Base-by-base conservation (phyloP, 257 asterid genomes). In the Capsicum rhomboideum region DNA sequence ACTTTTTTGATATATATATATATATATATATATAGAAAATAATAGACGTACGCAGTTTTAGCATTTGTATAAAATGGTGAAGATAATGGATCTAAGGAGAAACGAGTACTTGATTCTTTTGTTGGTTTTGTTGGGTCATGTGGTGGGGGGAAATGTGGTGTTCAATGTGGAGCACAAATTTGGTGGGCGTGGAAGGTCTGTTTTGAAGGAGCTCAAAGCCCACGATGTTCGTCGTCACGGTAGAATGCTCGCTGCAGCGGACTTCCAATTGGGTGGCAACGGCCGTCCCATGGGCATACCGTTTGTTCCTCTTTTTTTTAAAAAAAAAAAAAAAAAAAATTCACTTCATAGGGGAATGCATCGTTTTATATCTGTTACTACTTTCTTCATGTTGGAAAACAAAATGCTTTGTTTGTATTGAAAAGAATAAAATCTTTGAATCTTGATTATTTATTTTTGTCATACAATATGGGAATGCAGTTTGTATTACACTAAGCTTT, bases 171-270 rank as follows among this genome's bases (percentile, higher is more conserved):
- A 91, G 26, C 91, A 90, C 85, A 92, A 89, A 86, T 90, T 87
- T 66, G 96, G 94, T 26, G 91, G 93, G 29, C 90, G 90, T 55
- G 91, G 85, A 40, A 16, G 52, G 46, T 78, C 87, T 83, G 61
- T 82, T 29, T 55, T 93, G 89, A 52, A 28, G 9, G 87, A 85
- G 75, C 86, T 93, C 3, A 84, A 77, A 86, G 90, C 85, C n/a
- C 97, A 93, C 54, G 97, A 93, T 80, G 71, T 83, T 5, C 91
- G 34, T n/a, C 92, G 95, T 79, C 97, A 93, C 20, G 93, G 91
- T 53, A 88, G 97, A 72, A 68, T 78, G 87, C 95, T 93, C 8
- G 72, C 86, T 74, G 88, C 85, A 53, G 53, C 89, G 21, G 95
- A 91, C 82, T 88, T 91, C 53, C 87, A 56, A 34, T 68, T 91